phyloP scores from a whole-genome alignment of 2,329 filamentous ascomycete genomes.

The Scolecobasidium constrictum region DNA sequence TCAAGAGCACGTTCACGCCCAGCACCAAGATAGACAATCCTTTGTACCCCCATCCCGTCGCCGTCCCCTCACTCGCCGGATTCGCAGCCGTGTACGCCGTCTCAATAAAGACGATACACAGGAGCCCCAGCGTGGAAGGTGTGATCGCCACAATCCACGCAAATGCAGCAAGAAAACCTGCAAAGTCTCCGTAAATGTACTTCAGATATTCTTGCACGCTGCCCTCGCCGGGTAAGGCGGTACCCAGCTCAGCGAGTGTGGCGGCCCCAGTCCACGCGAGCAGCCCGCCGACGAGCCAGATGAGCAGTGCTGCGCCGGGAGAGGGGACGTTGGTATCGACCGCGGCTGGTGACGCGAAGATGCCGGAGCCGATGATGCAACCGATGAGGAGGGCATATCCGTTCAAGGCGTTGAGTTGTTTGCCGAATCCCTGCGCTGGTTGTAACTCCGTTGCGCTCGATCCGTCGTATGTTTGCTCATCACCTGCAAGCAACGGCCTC shows the following conservation, averaged over 20 bases:
- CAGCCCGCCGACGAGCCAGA: conserved; percentile 52
- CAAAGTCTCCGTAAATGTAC: conserved; percentile 49
- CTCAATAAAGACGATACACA: conserved; percentile 50
- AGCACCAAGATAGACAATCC: conserved; percentile 26
- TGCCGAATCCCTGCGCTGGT: not conserved
- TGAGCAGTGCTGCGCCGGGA: conserved; percentile 44
- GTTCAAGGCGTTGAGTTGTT: conserved; percentile 8
- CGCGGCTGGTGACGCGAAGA: conserved; percentile 53
- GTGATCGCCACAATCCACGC: conserved; percentile 55
- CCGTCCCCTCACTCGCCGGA: conserved; percentile 2
- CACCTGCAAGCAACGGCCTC: conserved; percentile 1
- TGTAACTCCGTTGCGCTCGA: not conserved
- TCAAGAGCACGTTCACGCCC: conserved; percentile 28
- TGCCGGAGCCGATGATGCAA: conserved; percentile 38
- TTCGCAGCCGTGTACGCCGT: conserved; percentile 10
- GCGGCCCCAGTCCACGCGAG: conserved; percentile 54
- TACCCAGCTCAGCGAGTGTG: conserved; percentile 53
- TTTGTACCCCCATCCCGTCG: conserved; percentile 19
- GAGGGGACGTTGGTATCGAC: conserved; percentile 55
- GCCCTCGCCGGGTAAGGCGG: conserved; percentile 50
- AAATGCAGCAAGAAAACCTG: conserved; percentile 55
- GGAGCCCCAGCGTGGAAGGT: conserved; percentile 53
- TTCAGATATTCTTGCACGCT: conserved; percentile 53
- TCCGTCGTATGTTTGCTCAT: not conserved
- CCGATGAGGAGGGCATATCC: conserved; percentile 7